Conservation (phyloP, 2,329 filamentous ascomycete genomes). For the Apiospora pterosperma region DNA sequence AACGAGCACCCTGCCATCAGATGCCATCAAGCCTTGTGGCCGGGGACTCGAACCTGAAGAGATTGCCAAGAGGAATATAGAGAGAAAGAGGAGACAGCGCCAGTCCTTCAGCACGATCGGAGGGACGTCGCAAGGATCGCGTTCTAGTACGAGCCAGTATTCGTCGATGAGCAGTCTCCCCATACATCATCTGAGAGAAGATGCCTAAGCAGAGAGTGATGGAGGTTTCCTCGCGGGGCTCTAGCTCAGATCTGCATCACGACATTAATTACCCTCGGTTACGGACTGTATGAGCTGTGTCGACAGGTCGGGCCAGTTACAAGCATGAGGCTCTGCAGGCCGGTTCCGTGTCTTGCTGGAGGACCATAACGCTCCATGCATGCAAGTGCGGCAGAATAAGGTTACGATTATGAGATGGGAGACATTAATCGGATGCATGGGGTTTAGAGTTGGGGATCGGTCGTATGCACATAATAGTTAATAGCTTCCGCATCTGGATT, state of each 20-base stretch:
- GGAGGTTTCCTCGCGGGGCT: background rate
- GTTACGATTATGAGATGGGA: background rate
- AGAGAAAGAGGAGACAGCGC: conserved; percentile 8
- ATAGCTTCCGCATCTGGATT: background rate
- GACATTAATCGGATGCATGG: background rate
- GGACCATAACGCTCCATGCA: background rate
- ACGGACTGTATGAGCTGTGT: background rate
- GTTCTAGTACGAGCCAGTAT: conserved; percentile 19
- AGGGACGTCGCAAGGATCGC: conserved; percentile 10
- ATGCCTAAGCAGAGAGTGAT: background rate
- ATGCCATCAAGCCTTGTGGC: conserved; percentile 42
- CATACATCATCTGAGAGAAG: conserved; percentile 9
- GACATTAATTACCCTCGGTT: too few relatives aligned
- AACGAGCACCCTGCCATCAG: conserved; percentile 39
- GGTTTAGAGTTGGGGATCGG: background rate
- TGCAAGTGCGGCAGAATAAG: background rate
- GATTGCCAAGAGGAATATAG: conserved; percentile 31
- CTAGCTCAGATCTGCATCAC: background rate
- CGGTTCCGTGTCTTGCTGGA: background rate
- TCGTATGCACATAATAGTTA: background rate
- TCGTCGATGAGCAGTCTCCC: conserved; percentile 20
- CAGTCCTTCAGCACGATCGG: conserved; percentile 3
- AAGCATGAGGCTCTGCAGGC: background rate
- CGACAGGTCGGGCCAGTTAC: background rate
- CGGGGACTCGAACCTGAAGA: conserved; percentile 44